Percentiles rank a stretch among this genome's conserved stretches.
These are phyloP conservation scores for Globisporangium spiculum DNA, from an alignment of 352 stramenopile species.

Conservation along the genomic window DNA sequence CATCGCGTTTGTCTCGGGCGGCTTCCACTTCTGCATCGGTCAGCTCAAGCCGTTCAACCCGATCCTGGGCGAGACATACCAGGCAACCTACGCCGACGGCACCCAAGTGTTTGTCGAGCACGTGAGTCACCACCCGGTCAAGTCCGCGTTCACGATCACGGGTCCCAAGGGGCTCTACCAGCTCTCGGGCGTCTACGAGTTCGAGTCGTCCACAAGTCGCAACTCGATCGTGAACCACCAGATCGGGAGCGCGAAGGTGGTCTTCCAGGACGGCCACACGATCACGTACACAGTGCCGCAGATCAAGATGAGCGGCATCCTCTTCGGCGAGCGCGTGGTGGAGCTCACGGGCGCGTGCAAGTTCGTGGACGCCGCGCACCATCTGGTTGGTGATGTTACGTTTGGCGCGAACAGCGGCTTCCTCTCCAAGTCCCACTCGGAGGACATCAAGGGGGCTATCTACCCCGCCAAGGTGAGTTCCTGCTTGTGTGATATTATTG, in stretches of 20 bases:
- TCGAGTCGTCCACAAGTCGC: conserved; percentile 62
- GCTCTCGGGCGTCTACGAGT: conserved; percentile 63
- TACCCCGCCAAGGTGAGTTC: conserved; percentile 38
- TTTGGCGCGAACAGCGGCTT: conserved; percentile 68
- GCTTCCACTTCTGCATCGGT: conserved; percentile 69
- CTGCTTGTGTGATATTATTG: neutral
- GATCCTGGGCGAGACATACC: conserved; percentile 77
- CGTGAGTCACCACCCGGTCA: conserved; percentile 67
- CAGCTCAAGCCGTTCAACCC: conserved; percentile 83
- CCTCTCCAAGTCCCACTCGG: conserved; percentile 56
- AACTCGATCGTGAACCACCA: conserved; percentile 75
- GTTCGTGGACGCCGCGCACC: conserved; percentile 45
- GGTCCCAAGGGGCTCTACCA: conserved; percentile 49
- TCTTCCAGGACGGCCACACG: conserved; percentile 48
- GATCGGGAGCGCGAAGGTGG: conserved; percentile 35
- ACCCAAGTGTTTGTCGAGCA: conserved; percentile 72
- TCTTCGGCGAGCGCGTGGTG: conserved; percentile 70
- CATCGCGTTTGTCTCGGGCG: conserved; percentile 65
- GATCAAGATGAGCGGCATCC: conserved; percentile 78
- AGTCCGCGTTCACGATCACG: conserved; percentile 52
- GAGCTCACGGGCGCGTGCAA: conserved; percentile 53
- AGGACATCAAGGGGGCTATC: conserved; percentile 76
- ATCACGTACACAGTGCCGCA: conserved; percentile 71
- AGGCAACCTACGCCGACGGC: conserved; percentile 69
- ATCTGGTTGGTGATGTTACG: conserved; percentile 49